phyloP scores from a whole-genome alignment of 73 alveolate species.

The Tetrahymena thermophila region DNA sequence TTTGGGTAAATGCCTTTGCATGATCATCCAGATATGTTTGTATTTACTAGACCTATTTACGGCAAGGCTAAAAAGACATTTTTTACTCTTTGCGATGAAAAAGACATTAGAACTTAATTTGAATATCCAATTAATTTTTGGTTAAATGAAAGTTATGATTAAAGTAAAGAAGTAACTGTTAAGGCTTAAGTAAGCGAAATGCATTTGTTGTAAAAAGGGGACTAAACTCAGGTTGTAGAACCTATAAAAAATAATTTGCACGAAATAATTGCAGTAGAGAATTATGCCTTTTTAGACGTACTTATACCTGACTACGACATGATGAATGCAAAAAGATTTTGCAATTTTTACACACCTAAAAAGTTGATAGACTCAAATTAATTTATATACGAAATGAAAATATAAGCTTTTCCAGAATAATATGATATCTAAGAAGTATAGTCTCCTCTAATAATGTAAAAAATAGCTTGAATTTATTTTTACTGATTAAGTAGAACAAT shows the following conservation, averaged over 20 bases:
- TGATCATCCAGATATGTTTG: slow-evolving; percentile 54
- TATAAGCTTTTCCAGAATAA: neutral
- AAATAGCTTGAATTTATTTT: neutral
- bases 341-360: neutral
- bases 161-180: neutral
- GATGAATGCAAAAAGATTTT: neutral
- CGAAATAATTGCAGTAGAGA: slow-evolving; percentile 46
- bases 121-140: neutral
- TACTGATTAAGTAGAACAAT: neutral
- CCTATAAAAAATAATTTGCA: slow-evolving; percentile 20
- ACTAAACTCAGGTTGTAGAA: neutral
- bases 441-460: neutral
- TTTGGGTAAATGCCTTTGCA: slow-evolving; percentile 41
- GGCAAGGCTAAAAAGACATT: slow-evolving; percentile 7
- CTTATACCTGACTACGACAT: slow-evolving; percentile 28
- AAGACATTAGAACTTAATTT: neutral
- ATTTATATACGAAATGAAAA: neutral
- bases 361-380: neutral
- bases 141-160: neutral
- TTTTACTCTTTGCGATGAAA: neutral
- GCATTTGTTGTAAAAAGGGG: neutral
- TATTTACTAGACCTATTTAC: slow-evolving; percentile 33
- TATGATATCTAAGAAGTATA: neutral
- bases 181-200: neutral
- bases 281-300: slow-evolving; percentile 37